Base-by-base conservation (phyloP, 2,329 filamentous ascomycete species). In the Escovopsis sp. region DNA sequence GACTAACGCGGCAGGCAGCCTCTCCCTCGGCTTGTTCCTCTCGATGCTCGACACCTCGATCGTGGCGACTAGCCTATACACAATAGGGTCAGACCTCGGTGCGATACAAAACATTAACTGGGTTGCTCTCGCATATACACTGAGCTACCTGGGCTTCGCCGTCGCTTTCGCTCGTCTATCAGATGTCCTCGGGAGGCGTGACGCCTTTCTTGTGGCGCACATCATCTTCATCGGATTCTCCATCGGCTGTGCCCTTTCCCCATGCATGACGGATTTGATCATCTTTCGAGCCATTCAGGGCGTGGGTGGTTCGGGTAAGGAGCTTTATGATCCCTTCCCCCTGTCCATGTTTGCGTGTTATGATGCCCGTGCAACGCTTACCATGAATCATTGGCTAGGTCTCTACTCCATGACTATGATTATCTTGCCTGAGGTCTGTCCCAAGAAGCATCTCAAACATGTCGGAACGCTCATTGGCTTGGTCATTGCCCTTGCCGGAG, bases 41-140 rank as follows among this genome's bases (percentile, higher is more conserved):
- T 67, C 72, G 19, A 63, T 73, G 44, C 49, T 74, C n/a, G 71
- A 76, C 48, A 64, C 66, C 2, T 70, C 70, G 4, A 74, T 76
- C 27, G 66, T 76, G 1, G 69, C 71, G 1, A 75, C 71, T 11
- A 67, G 66, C 31, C 50, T 76, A 9, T 67, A 67, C 44, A 58
- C 57, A n/a, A 75, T 76, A 32, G 66, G 64, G 2, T 48, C 46
- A 13, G 66, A 76, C 4, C 68, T 76, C 32, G 37, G 59, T 10
- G 55, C 59, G 12, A 43, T 67, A 3, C 50, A 56, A 10, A 46
- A 45, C 4, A 58, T 70, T 35, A 72, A 68, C 44, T 71, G 67
- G 66, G 61, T 73, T 1, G 66, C 66, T 0, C 54, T 76, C 27
- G 56, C 67, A 6, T 74, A 73, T 43, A 70, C 68, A 0, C 54